A percentile compares a stretch with the other conserved stretches of the same genome.
These are phyloP conservation scores for Alternaria sp. DNA, from an alignment of 2,329 filamentous ascomycete genomes.

Conservation along the genomic window DNA sequence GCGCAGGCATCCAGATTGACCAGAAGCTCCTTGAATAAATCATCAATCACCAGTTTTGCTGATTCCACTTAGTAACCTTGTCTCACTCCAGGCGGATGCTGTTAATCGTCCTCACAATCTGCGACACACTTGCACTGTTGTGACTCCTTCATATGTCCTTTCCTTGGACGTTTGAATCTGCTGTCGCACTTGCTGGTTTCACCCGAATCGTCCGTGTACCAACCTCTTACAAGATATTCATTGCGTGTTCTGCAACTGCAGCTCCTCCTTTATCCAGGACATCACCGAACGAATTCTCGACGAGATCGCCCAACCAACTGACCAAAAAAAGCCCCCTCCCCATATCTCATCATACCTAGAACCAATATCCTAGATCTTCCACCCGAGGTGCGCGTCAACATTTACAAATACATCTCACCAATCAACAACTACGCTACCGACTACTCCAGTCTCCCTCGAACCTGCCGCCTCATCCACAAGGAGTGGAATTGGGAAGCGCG, in stretches of 20 bases:
- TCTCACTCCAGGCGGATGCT: too few relatives aligned
- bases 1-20: not conserved
- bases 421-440: not conserved
- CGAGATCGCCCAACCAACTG: not conserved
- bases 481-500: slow-evolving; percentile 1
- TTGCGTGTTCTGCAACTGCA: not conserved
- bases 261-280: not conserved
- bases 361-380: not conserved
- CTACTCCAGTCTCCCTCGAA: not conserved
- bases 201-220: not conserved
- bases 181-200: not conserved
- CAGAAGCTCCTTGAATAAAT: not conserved
- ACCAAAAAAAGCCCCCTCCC: not conserved
- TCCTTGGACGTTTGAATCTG: not conserved
- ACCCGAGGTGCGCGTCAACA: not conserved
- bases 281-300: not conserved
- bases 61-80: not conserved
- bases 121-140: not conserved
- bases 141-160: not conserved
- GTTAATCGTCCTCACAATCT: not conserved
- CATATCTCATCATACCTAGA: not conserved
- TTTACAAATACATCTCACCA: not conserved
- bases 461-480: not conserved
- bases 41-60: not conserved
- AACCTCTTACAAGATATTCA: not conserved